These are phyloP conservation scores for Verbascum thapsus DNA, from an alignment of 257 asterid species.

Conservation along the genomic window DNA sequence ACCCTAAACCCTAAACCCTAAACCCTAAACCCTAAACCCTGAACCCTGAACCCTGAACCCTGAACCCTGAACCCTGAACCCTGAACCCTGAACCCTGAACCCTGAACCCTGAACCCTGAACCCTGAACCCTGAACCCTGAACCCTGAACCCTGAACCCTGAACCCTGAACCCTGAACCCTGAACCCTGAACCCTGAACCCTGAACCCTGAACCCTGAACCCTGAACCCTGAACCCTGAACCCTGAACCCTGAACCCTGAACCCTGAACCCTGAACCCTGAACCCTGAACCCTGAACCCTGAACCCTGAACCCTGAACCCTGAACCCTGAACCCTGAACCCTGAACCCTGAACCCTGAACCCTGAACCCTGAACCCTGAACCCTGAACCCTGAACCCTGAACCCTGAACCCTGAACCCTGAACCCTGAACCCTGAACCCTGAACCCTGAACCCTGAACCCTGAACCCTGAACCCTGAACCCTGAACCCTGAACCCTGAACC, in stretches of 20 bases:
- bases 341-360: conserved; percentile 20
- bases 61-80: conserved; percentile 26
- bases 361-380: conserved; percentile 30
- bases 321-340: conserved; percentile 10
- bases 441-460: too few species aligned
- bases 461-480: conserved; percentile 31
- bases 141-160: conserved; percentile 34
- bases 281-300: conserved; percentile 27
- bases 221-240: too few species aligned
- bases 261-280: conserved; percentile 27
- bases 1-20: conserved; percentile 23
- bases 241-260: conserved; percentile 27
- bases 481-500: conserved; percentile 20
- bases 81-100: conserved; percentile 31
- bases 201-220: conserved; percentile 28
- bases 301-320: conserved; percentile 17
- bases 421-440: conserved; percentile 29
- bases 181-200: conserved; percentile 28
- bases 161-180: conserved; percentile 35
- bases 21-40: conserved; percentile 31
- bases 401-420: conserved; percentile 30
- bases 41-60: conserved; percentile 33
- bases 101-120: conserved; percentile 32
- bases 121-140: conserved; percentile 32
- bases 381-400: conserved; percentile 26